These are phyloP conservation scores for Coemansia guatemalensis DNA, from an alignment of 192 early-diverging fungal species.

Conservation along the genomic window DNA sequence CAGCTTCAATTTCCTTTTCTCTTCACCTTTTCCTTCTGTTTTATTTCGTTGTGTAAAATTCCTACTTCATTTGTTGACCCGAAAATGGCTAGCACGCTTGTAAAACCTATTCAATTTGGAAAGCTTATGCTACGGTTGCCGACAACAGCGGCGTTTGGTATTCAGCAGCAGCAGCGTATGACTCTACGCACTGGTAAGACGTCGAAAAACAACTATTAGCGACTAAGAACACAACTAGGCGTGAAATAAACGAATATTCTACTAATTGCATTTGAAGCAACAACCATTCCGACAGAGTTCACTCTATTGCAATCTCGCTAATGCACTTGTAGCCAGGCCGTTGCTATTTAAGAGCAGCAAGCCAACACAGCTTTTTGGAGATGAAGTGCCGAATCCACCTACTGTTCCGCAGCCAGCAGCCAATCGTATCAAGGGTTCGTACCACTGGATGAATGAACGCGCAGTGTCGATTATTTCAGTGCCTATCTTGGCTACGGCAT, in stretches of 20 bases:
- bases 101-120: too few species aligned
- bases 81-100: not conserved
- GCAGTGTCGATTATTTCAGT: conserved; percentile 71
- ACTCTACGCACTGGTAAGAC: too few species aligned
- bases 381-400: conserved; percentile 49
- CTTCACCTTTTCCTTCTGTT: too few species aligned
- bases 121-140: not conserved
- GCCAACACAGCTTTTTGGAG: conserved; percentile 36
- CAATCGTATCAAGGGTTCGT: conserved; percentile 79
- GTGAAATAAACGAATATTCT: too few species aligned
- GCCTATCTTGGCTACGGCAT: conserved; percentile 75
- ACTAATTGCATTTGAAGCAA: not conserved
- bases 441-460: conserved; percentile 97
- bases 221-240: too few species aligned
- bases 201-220: too few species aligned
- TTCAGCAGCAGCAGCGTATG: not conserved
- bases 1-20: too few species aligned
- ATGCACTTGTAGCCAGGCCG: conserved; percentile 18
- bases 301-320: too few species aligned
- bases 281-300: too few species aligned
- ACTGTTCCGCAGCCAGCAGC: conserved; percentile 51
- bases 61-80: too few species aligned
- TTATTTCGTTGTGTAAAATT: too few species aligned
- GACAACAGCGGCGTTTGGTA: not conserved
- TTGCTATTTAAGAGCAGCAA: conserved; percentile 31